Conservation (phyloP, 306 rosid species). For the Dryas octopetala region DNA sequence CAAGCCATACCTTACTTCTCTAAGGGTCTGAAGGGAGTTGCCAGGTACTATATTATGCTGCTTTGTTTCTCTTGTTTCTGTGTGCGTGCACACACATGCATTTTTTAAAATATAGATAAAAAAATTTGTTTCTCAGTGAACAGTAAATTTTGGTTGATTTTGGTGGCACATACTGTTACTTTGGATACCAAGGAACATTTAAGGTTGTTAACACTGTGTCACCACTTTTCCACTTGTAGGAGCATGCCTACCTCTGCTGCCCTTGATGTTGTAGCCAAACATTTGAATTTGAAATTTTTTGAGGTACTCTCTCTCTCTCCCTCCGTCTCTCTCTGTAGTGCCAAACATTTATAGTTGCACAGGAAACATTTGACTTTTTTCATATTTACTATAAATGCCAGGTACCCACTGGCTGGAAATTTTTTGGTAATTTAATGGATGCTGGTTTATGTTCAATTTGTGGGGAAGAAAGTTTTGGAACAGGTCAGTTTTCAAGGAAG, state of each 20-base stretch:
- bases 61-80: not conserved
- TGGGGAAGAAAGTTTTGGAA: slow-evolving; percentile 99
- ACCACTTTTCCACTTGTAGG: slow-evolving; percentile 47
- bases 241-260: slow-evolving; percentile 99
- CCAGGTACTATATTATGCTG: slow-evolving; percentile 58
- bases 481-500: slow-evolving; percentile 54
- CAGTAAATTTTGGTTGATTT: not conserved
- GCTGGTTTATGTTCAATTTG: slow-evolving; percentile 91
- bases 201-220: not conserved
- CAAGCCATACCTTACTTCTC: slow-evolving; percentile 94
- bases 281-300: slow-evolving; percentile 85
- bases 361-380: slow-evolving; percentile 6
- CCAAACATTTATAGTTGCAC: no score
- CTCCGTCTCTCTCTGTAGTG: not conserved
- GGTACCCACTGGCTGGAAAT: slow-evolving; percentile 99
- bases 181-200: not conserved
- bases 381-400: slow-evolving; percentile 30
- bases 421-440: slow-evolving; percentile 96
- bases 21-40: slow-evolving; percentile 95
- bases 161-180: no score
- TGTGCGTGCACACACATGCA: not conserved
- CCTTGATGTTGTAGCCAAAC: slow-evolving; percentile 95
- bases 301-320: slow-evolving; percentile 57
- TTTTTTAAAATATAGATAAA: no score
- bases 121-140: not conserved